Percentiles rank a stretch among this genome's conserved stretches.
phyloP scores from a whole-genome alignment of 148 eudicot genomes.

The Fagopyrum esculentum region DNA sequence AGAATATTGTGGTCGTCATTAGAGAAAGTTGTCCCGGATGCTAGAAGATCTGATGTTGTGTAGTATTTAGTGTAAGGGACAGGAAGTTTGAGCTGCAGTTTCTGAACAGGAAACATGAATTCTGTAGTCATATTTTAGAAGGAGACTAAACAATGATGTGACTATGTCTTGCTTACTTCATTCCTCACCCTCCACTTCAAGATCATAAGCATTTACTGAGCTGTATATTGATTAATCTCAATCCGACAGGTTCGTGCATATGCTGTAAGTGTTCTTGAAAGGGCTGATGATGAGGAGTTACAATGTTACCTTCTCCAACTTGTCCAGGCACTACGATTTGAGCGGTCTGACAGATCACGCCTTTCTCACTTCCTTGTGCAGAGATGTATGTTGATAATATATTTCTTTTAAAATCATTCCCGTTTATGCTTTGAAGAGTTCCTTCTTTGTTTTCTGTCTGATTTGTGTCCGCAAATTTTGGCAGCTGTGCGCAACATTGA shows the following conservation, averaged over 20 bases:
- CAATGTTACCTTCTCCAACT: constrained; percentile 96
- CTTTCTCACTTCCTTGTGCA: constrained; percentile 91
- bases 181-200: not conserved
- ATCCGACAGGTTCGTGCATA: constrained; percentile 86
- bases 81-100: not conserved
- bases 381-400: constrained; percentile 49
- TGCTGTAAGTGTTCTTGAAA: constrained; percentile 91
- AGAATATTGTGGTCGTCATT: not conserved
- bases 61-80: not conserved
- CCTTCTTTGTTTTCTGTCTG: constrained; percentile 13
- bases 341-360: constrained; percentile 91
- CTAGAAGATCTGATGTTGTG: not conserved
- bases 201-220: not conserved
- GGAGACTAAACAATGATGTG: not conserved
- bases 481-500: constrained; percentile 82
- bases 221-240: not conserved
- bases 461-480: constrained; percentile 11
- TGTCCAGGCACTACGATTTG: constrained; percentile 99
- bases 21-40: not conserved
- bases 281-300: constrained; percentile 98
- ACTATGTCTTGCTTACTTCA: not conserved
- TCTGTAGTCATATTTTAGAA: not conserved
- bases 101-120: not conserved
- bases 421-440: constrained; percentile 10
- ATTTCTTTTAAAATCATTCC: not conserved